Evolutionary conservation across 164 flowering plant genomes (phyloP).

Genomic region (Dillenia turbinata): DNA sequence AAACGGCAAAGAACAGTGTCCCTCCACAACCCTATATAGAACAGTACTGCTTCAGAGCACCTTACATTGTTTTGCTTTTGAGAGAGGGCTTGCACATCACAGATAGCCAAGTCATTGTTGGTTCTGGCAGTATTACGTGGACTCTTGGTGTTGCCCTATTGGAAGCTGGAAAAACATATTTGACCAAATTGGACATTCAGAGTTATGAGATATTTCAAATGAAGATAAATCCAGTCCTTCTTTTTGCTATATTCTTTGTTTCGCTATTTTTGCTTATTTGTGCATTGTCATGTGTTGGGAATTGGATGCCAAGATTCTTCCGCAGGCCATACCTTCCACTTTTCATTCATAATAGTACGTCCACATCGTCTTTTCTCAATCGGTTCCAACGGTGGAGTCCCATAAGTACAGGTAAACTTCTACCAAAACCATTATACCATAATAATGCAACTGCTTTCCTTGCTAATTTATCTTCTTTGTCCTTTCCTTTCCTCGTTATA

Average conservation of each 20-base stretch:
- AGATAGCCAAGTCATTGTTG: conserved; percentile 62
- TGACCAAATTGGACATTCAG: conserved; percentile 33
- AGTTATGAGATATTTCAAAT: conserved; percentile 40
- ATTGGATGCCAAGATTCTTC: conserved; percentile 55
- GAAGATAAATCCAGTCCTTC: conserved; percentile 53
- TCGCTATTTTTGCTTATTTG: conserved; percentile 57
- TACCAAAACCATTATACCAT: background rate
- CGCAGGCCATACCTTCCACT: conserved; percentile 69
- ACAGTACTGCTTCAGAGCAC: conserved; percentile 98
- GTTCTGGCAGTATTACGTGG: conserved; percentile 98
- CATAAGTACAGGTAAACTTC: conserved; percentile 59
- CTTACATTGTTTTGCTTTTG: conserved; percentile 70
- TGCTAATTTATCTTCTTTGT: background rate
- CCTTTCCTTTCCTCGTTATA: background rate
- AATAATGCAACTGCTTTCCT: no score
- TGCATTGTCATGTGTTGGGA: conserved; percentile 56
- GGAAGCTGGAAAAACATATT: conserved; percentile 69
- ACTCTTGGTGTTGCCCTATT: conserved; percentile 91
- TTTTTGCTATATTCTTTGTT: conserved; percentile 39
- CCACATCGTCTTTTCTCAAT: conserved; percentile 57
- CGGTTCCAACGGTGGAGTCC: conserved; percentile 88
- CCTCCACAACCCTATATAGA: conserved; percentile 92
- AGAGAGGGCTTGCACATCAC: conserved; percentile 90
- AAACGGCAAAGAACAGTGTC: conserved; percentile 77
- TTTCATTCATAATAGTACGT: conserved; percentile 55